These are phyloP conservation scores for Apiospora hydei DNA, from an alignment of 2,329 filamentous ascomycete genomes.

Conservation along the genomic window DNA sequence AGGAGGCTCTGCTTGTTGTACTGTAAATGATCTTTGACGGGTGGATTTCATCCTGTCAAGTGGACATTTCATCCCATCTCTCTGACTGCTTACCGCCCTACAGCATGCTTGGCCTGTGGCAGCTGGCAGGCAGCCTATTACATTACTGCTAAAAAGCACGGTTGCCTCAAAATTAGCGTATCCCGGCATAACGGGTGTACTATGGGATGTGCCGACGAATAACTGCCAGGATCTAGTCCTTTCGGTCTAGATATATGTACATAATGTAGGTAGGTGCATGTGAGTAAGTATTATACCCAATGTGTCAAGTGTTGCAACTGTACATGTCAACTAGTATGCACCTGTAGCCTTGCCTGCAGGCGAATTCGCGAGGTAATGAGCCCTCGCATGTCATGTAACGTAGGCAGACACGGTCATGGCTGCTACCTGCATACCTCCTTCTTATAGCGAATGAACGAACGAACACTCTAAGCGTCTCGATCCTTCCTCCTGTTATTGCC, in stretches of 20 bases:
- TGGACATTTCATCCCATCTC: conserved; percentile 16
- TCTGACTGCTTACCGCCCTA: neutral
- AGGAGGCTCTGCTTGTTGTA: conserved; percentile 5
- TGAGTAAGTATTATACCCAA: conserved; percentile 1
- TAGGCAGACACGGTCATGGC: neutral
- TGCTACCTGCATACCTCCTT: neutral
- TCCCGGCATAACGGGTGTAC: conserved; percentile 29
- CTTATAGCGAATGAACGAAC: neutral
- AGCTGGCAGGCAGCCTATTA: neutral
- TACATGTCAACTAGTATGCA: conserved; percentile 6
- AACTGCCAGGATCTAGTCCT: conserved; percentile 13
- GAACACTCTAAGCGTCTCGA: neutral
- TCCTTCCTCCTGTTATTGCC: neutral
- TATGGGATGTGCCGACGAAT: conserved; percentile 29
- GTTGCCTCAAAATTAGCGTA: conserved; percentile 26
- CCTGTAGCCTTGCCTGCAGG: neutral
- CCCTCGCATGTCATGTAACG: conserved; percentile 14
- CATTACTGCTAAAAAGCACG: neutral
- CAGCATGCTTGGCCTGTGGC: neutral
- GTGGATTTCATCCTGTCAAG: conserved; percentile 10
- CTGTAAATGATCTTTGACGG: neutral
- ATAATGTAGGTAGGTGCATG: conserved; percentile 2
- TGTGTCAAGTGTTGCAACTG: neutral
- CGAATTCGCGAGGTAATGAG: neutral
- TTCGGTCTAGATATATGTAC: conserved; percentile 13